These are phyloP conservation scores for Aspergillus uvarum DNA, from an alignment of 2,329 filamentous ascomycete genomes.

Conservation along the genomic window DNA sequence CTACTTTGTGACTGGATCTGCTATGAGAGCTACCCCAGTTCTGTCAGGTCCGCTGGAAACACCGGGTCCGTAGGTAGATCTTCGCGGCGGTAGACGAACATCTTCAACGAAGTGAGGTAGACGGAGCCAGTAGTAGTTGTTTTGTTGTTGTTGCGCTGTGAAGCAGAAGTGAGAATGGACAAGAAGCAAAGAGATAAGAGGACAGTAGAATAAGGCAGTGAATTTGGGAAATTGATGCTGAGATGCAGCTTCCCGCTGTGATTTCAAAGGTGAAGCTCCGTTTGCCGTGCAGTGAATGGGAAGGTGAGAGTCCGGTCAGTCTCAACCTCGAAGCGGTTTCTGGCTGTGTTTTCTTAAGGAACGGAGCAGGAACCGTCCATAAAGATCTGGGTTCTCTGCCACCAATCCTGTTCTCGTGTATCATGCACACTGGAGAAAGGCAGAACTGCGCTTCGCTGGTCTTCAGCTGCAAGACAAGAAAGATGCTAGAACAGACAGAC, in stretches of 20 bases:
- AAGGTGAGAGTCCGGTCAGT: no score
- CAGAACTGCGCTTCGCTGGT: background rate
- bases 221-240: no score
- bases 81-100: slow-evolving; percentile 73
- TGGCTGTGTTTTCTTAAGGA: no score
- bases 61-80: slow-evolving; percentile 69
- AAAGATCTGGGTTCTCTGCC: no score
- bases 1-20: background rate
- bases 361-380: no score
- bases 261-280: no score
- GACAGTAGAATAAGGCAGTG: background rate
- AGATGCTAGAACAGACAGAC: background rate
- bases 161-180: background rate
- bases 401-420: no score
- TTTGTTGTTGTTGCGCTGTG: no score
- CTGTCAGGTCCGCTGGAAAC: slow-evolving; percentile 65
- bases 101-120: slow-evolving; percentile 39
- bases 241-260: no score
- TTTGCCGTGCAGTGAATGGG: no score
- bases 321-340: no score
- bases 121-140: background rate
- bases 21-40: slow-evolving; percentile 63
- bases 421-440: background rate
- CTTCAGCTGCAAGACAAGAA: background rate
- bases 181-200: background rate